Evolutionary conservation across 164 flowering plant genomes (phyloP).

Genomic region (Vitis amurensis): DNA sequence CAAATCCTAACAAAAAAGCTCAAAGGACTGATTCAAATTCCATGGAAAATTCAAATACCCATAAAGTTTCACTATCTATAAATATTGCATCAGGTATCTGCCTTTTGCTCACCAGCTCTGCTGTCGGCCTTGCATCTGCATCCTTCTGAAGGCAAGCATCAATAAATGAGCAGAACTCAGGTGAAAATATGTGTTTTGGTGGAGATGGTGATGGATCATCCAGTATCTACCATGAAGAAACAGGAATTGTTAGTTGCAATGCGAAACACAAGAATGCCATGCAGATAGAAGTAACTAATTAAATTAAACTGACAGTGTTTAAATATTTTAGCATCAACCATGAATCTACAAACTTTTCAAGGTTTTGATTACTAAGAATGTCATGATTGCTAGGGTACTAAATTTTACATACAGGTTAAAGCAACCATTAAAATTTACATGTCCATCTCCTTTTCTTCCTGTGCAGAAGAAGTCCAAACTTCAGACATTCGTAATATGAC

Average conservation of each 20-base stretch:
- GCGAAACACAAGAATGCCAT: neutral
- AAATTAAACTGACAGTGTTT: neutral
- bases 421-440: neutral
- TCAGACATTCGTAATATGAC: neutral
- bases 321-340: neutral
- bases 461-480: neutral
- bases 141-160: slow-evolving; percentile 90
- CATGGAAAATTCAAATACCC: neutral
- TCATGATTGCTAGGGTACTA: neutral
- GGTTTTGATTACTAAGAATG: neutral
- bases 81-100: neutral
- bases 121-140: slow-evolving; percentile 90
- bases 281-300: neutral
- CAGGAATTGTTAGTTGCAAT: neutral
- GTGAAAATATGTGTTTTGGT: slow-evolving; percentile 60
- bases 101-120: slow-evolving; percentile 67
- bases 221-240: slow-evolving; percentile 61
- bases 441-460: neutral
- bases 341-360: neutral
- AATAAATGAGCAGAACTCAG: slow-evolving; percentile 89
- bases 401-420: neutral
- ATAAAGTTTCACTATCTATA: neutral
- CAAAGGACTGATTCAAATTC: neutral
- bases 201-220: slow-evolving; percentile 98
- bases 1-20: neutral